Evolutionary conservation across 2,329 filamentous ascomycete species (phyloP), one percentile per base, ranked within the genome.

Genomic region (Talaromyces sp.): DNA sequence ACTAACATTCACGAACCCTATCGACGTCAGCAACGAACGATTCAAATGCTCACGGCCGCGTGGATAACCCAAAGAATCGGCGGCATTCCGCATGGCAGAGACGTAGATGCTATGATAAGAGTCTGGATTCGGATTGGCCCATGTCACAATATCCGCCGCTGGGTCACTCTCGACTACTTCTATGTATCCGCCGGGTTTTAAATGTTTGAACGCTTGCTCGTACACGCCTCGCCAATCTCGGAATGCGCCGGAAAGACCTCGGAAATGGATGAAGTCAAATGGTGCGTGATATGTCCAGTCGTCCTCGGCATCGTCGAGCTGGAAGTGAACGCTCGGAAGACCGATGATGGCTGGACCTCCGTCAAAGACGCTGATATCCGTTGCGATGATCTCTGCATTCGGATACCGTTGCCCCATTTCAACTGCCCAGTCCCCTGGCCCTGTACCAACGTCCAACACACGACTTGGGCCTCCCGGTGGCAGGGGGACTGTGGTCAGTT

Each of bases 241-340:
- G 65, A 84, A 83, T 3, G 77, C 78, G 39, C 82, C 82, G 33
- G 79, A 79, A 60, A 84, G 76, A 56, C 78, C 78, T 59, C 82
- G 80, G 9, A 83, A 68, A 66, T 84, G 82, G 57, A 84, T 80
- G 37, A 83, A 75, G 62, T 83, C 81, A 70, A 82, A 84, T 0
- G 78, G 75, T 6, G 80, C 75, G 63, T 78, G 78, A 65, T 82
- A 83, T 48, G 81, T 77, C 82, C 82, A 84, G 66, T 77, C 74
- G 10, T 74, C 75, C 67, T 81, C 77, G 11, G 80, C 82, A 19
- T 82, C 80, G 65, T 82, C 80, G n/a, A 84, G 74, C 67, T 83
- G 81, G 74, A 83, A 83, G 48, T 77, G 78, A 7, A 82, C 71
- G 62, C 79, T 79, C 16, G 77, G 74, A 1, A 78, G 72, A 33